Percentiles rank a stretch among this genome's conserved stretches.
phyloP scores from a whole-genome alignment of 495 filamentous ascomycete species.

The Aspergillus affinis region DNA sequence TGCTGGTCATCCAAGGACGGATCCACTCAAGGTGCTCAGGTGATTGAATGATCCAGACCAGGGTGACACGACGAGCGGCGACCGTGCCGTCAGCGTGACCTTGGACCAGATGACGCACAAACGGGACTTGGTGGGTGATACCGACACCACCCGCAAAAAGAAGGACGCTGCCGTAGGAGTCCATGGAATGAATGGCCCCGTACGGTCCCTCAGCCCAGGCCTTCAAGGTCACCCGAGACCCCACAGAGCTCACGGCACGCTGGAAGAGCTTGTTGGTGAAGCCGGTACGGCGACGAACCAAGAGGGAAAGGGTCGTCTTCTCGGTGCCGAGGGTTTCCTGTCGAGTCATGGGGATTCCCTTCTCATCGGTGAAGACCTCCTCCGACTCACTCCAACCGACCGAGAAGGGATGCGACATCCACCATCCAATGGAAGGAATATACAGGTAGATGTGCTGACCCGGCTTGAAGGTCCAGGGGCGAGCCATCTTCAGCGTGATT shows the following conservation, averaged over 20 bases:
- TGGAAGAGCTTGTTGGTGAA: constrained; percentile 83
- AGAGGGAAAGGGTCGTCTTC: constrained; percentile 68
- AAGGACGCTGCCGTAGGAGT: constrained; percentile 86
- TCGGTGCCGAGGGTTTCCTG: constrained; percentile 35
- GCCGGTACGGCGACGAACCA: constrained; percentile 82
- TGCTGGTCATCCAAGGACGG: constrained; percentile 85
- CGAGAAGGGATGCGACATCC: constrained; percentile 93
- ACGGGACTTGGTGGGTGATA: constrained; percentile 93
- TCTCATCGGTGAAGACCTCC: constrained; percentile 38
- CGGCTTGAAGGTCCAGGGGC: constrained; percentile 72
- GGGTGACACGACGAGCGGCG: constrained; percentile 74
- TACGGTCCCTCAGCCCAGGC: constrained; percentile 86
- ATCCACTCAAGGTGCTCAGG: constrained; percentile 90
- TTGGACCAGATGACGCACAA: constrained; percentile 74
- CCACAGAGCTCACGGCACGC: constrained; percentile 44
- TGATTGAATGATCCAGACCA: constrained; percentile 91
- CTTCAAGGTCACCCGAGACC: constrained; percentile 49
- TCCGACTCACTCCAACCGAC: constrained; percentile 74
- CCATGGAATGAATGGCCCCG: constrained; percentile 73
- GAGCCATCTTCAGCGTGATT: constrained; percentile 77
- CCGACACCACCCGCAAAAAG: constrained; percentile 91
- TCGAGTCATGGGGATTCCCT: constrained; percentile 37
- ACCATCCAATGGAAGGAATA: constrained; percentile 69
- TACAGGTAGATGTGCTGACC: constrained; percentile 90
- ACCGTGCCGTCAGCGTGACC: constrained; percentile 70